Percentiles rank a stretch among this genome's conserved stretches.
Evolutionary conservation across 2,329 filamentous ascomycete species (phyloP).

Genomic region (Macrophomina phaseolina): DNA sequence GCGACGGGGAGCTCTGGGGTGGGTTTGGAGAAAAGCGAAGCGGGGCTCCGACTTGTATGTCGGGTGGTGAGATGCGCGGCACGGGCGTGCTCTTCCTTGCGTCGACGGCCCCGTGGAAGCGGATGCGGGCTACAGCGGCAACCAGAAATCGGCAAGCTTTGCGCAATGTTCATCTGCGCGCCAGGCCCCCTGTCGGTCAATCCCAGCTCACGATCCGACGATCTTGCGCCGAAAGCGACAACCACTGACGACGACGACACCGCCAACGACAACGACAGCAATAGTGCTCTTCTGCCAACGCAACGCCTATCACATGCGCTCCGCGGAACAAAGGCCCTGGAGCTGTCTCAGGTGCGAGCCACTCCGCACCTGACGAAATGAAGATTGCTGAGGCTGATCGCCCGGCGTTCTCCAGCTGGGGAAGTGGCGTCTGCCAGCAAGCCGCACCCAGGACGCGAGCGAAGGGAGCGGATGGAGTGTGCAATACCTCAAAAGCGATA

Average conservation of each 20-base stretch:
- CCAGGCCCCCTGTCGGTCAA: constrained; percentile 19
- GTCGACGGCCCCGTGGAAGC: constrained; percentile 12
- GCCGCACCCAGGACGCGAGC: constrained; percentile 16
- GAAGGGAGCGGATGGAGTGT: constrained; percentile 8
- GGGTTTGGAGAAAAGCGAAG: neutral
- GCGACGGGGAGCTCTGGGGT: neutral
- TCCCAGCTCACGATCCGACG: constrained; percentile 20
- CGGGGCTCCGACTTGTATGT: neutral
- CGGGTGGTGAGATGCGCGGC: constrained; percentile 15
- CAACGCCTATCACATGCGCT: constrained; percentile 19
- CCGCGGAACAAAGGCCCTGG: neutral
- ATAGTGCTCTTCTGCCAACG: neutral
- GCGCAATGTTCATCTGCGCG: constrained; percentile 22
- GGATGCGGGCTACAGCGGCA: constrained; percentile 20
- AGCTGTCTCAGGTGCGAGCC: constrained; percentile 14
- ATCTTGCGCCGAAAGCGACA: constrained; percentile 19
- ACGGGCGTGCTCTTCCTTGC: constrained; percentile 17
- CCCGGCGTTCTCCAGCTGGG: constrained; percentile 20
- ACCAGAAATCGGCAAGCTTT: constrained; percentile 22
- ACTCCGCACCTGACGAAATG: neutral
- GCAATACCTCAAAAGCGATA: constrained; percentile 19
- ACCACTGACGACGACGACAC: constrained; percentile 10
- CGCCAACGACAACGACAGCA: neutral
- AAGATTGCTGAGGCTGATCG: constrained; percentile 19
- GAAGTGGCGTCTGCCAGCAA: constrained; percentile 22